These are phyloP conservation scores for Drechmeria coniospora DNA, from an alignment of 2,329 filamentous ascomycete species.

Conservation along the genomic window DNA sequence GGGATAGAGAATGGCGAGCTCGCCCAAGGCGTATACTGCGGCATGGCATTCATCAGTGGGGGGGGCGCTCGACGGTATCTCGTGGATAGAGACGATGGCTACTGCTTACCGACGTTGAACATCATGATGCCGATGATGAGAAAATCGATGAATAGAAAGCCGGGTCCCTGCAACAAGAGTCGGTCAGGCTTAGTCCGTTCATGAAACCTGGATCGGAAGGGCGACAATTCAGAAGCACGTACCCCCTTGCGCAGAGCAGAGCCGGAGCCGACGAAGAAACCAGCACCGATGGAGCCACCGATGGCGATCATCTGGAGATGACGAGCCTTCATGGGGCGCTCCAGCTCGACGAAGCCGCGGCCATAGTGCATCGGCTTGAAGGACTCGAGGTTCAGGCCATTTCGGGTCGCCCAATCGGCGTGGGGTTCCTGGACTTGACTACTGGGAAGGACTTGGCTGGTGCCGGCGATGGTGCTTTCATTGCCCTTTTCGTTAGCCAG, in stretches of 20 bases:
- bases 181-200: too few relatives aligned
- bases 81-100: background rate
- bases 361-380: constrained; percentile 22
- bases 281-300: constrained; percentile 21
- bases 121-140: constrained; percentile 36
- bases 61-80: too few relatives aligned
- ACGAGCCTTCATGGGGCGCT: constrained; percentile 32
- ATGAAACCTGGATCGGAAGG: too few relatives aligned
- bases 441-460: constrained; percentile 6
- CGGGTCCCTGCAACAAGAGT: constrained; percentile 14
- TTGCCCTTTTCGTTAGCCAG: constrained; percentile 7
- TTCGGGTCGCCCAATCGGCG: constrained; percentile 13
- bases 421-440: background rate
- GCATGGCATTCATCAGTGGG: background rate
- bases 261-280: constrained; percentile 35
- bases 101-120: constrained; percentile 29
- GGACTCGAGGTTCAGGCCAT: constrained; percentile 21
- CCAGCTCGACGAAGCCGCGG: constrained; percentile 18
- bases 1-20: constrained; percentile 41
- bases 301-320: constrained; percentile 47
- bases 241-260: constrained; percentile 31
- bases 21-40: constrained; percentile 38
- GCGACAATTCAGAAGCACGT: constrained; percentile 8
- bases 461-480: constrained; percentile 5
- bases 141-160: constrained; percentile 24